phyloP scores from a whole-genome alignment of 1,284 basidiomycete genomes.

The Inonotus obliquus region DNA sequence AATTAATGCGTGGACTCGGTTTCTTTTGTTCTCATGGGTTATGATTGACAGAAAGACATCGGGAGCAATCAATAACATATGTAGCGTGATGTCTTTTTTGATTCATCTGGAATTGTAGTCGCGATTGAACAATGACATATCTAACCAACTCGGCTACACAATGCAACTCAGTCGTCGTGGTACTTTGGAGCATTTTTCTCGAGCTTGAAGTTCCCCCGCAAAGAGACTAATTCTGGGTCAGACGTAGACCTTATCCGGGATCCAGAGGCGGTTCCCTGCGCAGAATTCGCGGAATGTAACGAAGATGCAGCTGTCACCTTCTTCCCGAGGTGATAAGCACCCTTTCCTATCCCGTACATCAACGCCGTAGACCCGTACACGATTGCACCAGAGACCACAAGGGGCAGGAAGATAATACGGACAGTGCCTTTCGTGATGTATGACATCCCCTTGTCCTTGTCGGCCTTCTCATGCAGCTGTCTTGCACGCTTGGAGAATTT shows the following conservation, averaged over 20 bases:
- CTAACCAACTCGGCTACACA: too few relatives aligned
- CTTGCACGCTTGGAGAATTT: not conserved
- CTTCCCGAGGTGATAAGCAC: not conserved
- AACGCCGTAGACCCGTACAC: not conserved
- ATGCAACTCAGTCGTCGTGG: not conserved
- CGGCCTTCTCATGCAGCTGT: not conserved
- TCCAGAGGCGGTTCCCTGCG: not conserved
- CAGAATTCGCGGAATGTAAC: not conserved
- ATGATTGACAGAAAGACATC: not conserved
- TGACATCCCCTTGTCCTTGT: not conserved
- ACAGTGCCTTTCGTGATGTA: conserved; percentile 1
- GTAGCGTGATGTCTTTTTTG: too few relatives aligned
- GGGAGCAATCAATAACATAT: too few relatives aligned
- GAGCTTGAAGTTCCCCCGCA: not conserved
- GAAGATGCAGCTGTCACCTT: not conserved
- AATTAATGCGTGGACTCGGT: not conserved
- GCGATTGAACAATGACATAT: too few relatives aligned
- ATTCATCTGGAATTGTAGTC: too few relatives aligned
- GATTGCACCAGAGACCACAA: not conserved
- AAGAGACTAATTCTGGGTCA: not conserved
- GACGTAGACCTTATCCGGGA: not conserved
- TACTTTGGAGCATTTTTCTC: not conserved
- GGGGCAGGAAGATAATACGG: not conserved
- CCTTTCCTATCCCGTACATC: conserved; percentile 3
- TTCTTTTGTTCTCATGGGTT: not conserved